A percentile compares a stretch with the other conserved stretches of the same genome.
phyloP scores from a whole-genome alignment of 2,329 filamentous ascomycete species.

The Talaromyces sp. region DNA sequence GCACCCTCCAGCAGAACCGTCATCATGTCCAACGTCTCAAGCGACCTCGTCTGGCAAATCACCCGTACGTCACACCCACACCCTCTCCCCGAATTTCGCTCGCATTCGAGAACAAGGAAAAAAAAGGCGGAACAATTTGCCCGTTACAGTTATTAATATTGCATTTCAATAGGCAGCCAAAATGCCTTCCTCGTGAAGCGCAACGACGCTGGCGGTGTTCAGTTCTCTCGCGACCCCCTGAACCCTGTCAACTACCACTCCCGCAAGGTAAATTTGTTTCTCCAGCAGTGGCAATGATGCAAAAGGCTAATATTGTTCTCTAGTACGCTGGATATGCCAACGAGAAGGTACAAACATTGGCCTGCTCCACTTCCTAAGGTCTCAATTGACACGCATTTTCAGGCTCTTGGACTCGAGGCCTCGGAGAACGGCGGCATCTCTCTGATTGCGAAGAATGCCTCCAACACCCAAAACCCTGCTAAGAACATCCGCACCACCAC shows the following conservation, averaged over 20 bases:
- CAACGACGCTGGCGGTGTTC: slow-evolving; percentile 68
- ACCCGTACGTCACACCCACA: slow-evolving; percentile 64
- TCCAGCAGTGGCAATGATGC: not conserved
- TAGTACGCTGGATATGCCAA: slow-evolving; percentile 91
- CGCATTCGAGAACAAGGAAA: not conserved
- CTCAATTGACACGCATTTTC: slow-evolving; percentile 10
- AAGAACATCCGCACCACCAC: slow-evolving; percentile 59
- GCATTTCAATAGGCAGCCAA: slow-evolving; percentile 60
- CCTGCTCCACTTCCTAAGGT: not conserved
- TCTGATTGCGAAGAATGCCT: slow-evolving; percentile 79
- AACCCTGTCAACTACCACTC: slow-evolving; percentile 90
- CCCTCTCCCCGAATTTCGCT: not conserved
- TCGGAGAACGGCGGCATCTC: slow-evolving; percentile 73
- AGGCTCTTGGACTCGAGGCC: slow-evolving; percentile 78
- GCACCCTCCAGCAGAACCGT: not conserved
- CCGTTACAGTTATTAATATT: slow-evolving; percentile 11
- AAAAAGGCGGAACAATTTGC: not conserved
- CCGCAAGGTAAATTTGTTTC: slow-evolving; percentile 62
- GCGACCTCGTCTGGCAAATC: slow-evolving; percentile 91
- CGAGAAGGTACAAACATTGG: slow-evolving; percentile 65
- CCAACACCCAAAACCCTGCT: slow-evolving; percentile 67
- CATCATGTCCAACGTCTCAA: slow-evolving; percentile 68
- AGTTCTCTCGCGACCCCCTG: slow-evolving; percentile 90
- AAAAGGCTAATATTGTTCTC: slow-evolving; percentile 17
- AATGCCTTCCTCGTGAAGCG: slow-evolving; percentile 93